Base-by-base conservation (phyloP, 208 protist species). In the Porcisia deanei region DNA sequence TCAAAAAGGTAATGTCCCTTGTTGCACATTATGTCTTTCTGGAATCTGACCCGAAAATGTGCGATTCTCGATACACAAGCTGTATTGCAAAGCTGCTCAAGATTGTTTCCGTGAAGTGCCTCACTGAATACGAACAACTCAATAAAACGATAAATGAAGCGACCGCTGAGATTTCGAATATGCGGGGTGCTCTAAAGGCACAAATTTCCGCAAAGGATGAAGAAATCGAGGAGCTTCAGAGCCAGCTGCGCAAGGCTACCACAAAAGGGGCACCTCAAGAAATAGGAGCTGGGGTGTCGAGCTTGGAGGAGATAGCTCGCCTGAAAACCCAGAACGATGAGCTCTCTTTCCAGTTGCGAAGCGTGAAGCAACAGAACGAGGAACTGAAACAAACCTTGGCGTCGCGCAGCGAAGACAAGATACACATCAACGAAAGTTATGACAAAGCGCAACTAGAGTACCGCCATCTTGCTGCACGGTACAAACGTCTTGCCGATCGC, bases 381-480 rank as follows among this genome's bases (percentile, higher is more conserved):
- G 86, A 89, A 22, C 74, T 95, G 57, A 84, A 85, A 43, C 82
- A 92, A 47, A 61, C 61, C 5, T 65, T 89, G 25, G 69, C 82
- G 9, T 76, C 76, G 18, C 86, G 82, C 34, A 75, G 83, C n/a
- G 77, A 86, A 9, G 88, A 94, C 30, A 84, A 75, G 53, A 72
- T 45, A 34, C 79, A 86, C 61, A 70, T 87, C 52, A 77, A 76
- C 30, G 80, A 84, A 67, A 83, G 90, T 18, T 83, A 91, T 64
- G 85, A 86, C 66, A 97, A 95, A 55, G 82, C 88, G 41, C 88
- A 88, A 45, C 80, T 94, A 0, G 93, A 97, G 69, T 94, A 94
- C 69, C 88, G 88, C n/a, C 93, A 97, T 64, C 79, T 97, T 25
- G 88, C 89, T 8, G 66, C 86, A 9, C 83, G 82, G 25, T 79